A percentile compares a stretch with the other conserved stretches of the same genome.
Evolutionary conservation across 768 basidiomycete genomes (phyloP).

Genomic region (Hericium alpestre): DNA sequence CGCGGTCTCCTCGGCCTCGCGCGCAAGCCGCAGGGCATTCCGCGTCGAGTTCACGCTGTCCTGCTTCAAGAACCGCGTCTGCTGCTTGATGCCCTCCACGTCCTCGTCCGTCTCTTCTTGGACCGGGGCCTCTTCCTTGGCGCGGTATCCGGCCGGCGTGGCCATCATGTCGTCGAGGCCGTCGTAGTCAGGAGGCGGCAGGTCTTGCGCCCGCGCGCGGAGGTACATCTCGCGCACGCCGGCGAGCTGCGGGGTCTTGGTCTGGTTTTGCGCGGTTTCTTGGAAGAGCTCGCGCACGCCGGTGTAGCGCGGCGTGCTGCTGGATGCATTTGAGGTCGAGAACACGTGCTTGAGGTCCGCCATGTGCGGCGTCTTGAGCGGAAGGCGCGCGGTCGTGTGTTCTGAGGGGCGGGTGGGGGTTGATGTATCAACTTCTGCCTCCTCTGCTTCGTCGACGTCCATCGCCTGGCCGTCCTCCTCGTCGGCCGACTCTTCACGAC

Average conservation of each 20-base stretch:
- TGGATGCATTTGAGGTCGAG: slow-evolving; percentile 7
- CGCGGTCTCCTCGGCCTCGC: slow-evolving; percentile 96
- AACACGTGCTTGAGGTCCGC: slow-evolving; percentile 23
- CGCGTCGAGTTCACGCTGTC: slow-evolving; percentile 82
- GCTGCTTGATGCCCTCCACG: slow-evolving; percentile 87
- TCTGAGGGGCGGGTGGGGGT: background rate
- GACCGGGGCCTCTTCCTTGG: slow-evolving; percentile 1
- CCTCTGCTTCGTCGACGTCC: slow-evolving; percentile 27
- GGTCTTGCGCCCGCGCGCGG: slow-evolving; percentile 9
- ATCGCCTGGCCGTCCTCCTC: slow-evolving; percentile 29
- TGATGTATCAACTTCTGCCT: background rate
- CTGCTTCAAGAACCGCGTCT: slow-evolving; percentile 82
- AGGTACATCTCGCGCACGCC: slow-evolving; percentile 24
- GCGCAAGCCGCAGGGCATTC: slow-evolving; percentile 85
- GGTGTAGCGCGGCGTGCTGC: slow-evolving; percentile 16
- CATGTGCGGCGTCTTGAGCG: slow-evolving; percentile 21
- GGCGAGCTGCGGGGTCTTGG: slow-evolving; percentile 24
- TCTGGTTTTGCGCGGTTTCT: slow-evolving; percentile 4
- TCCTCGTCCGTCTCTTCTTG: slow-evolving; percentile 5
- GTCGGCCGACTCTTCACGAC: slow-evolving; percentile 28
- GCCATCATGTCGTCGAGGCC: slow-evolving; percentile 22
- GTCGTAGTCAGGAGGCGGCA: slow-evolving; percentile 18
- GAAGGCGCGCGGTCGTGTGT: background rate
- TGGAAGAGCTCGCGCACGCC: slow-evolving; percentile 26
- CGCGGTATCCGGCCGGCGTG: slow-evolving; percentile 19